Evolutionary conservation across 2,329 filamentous ascomycete species (phyloP).

Genomic region (Aspergillus pseudoglaucus): DNA sequence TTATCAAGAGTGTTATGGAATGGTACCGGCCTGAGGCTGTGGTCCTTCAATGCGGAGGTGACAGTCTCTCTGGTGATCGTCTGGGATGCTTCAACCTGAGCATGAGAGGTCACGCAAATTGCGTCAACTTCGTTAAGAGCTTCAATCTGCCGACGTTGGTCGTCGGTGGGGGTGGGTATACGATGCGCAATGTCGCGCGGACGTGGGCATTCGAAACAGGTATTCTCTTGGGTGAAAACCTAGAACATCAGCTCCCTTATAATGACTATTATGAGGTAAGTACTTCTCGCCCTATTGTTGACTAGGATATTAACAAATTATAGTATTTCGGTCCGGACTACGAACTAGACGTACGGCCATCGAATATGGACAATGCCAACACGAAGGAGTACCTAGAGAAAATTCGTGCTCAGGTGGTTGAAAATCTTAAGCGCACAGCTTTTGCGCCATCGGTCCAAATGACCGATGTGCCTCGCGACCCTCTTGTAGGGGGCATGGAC

Average conservation of each 20-base stretch:
- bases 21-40: slow-evolving; percentile 62
- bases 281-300: slow-evolving; percentile 1
- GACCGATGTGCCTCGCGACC: slow-evolving; percentile 56
- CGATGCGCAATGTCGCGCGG: slow-evolving; percentile 58
- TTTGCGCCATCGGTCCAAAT: slow-evolving; percentile 59
- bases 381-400: slow-evolving; percentile 62
- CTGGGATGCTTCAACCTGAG: slow-evolving; percentile 65
- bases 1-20: slow-evolving; percentile 63
- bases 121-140: slow-evolving; percentile 62
- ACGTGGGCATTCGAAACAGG: slow-evolving; percentile 67
- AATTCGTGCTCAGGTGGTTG: slow-evolving; percentile 59
- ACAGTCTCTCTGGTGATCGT: slow-evolving; percentile 61
- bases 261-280: slow-evolving; percentile 84
- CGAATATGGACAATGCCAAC: slow-evolving; percentile 68
- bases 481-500: slow-evolving; percentile 50
- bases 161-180: slow-evolving; percentile 63
- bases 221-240: slow-evolving; percentile 73
- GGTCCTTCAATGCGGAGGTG: slow-evolving; percentile 63
- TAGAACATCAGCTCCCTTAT: slow-evolving; percentile 78
- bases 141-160: slow-evolving; percentile 61
- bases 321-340: slow-evolving; percentile 65
- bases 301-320: slow-evolving; percentile 13
- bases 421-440: slow-evolving; percentile 59
- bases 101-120: slow-evolving; percentile 65
- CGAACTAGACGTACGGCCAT: slow-evolving; percentile 62